Evolutionary conservation across 2,329 filamentous ascomycete genomes (phyloP).

Genomic region (Myriosclerotinia scirpicola): DNA sequence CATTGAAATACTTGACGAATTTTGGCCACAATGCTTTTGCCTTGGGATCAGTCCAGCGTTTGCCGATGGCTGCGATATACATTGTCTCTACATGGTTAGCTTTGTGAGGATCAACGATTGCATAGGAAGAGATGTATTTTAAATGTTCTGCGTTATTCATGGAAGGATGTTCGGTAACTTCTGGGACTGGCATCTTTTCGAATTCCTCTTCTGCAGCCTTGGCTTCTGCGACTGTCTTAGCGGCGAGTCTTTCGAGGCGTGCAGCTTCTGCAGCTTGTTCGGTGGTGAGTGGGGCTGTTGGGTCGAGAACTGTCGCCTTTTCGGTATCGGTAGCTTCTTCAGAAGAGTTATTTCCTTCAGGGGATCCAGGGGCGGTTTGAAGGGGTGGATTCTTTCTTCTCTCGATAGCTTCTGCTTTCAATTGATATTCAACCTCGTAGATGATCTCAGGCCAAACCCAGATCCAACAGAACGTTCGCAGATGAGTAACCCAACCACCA

Average conservation of each 20-base stretch:
- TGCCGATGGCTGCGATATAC: slow-evolving; percentile 62
- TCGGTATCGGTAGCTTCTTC: slow-evolving; percentile 23
- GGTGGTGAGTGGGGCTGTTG: slow-evolving; percentile 45
- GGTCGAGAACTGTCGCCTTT: slow-evolving; percentile 30
- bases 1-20: slow-evolving; percentile 83
- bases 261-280: slow-evolving; percentile 61
- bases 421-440: slow-evolving; percentile 71
- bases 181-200: slow-evolving; percentile 43
- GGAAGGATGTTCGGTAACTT: slow-evolving; percentile 55
- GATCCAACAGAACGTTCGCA: slow-evolving; percentile 89
- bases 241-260: slow-evolving; percentile 58
- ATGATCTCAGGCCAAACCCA: slow-evolving; percentile 81
- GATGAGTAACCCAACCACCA: slow-evolving; percentile 88
- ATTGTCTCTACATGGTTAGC: slow-evolving; percentile 76
- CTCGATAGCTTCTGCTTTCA: slow-evolving; percentile 56
- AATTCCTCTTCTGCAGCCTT: slow-evolving; percentile 43
- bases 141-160: slow-evolving; percentile 58
- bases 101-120: slow-evolving; percentile 76
- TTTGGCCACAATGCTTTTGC: slow-evolving; percentile 67
- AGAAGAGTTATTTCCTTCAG: slow-evolving; percentile 20
- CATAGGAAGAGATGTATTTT: slow-evolving; percentile 58
- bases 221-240: slow-evolving; percentile 54
- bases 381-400: slow-evolving; percentile 39
- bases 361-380: slow-evolving; percentile 24
- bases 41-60: slow-evolving; percentile 49